Percentiles rank a stretch among this genome's conserved stretches.
Evolutionary conservation across 164 flowering plant species (phyloP).

Genomic region (Kingdonia uniflora): DNA sequence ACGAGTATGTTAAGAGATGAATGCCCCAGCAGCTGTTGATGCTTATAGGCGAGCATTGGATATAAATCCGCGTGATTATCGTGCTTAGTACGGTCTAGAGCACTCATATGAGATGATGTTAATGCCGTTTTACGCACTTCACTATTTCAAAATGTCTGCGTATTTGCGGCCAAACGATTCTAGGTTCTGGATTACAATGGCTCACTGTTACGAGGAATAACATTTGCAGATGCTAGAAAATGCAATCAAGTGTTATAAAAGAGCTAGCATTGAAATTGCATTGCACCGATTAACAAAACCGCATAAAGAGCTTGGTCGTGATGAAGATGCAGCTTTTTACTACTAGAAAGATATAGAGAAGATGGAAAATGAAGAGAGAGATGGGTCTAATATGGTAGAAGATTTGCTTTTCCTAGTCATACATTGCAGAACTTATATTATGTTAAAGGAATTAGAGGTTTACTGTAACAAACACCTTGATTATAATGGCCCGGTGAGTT

Average conservation of each 20-base stretch:
- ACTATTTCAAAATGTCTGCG: conserved; percentile 65
- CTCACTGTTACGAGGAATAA: conserved; percentile 80
- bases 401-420: conserved; percentile 74
- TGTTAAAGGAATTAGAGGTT: conserved; percentile 78
- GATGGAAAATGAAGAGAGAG: conserved; percentile 87
- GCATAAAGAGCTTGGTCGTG: conserved; percentile 51
- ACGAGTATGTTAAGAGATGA: conserved; percentile 96
- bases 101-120: conserved; percentile 98
- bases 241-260: conserved; percentile 80
- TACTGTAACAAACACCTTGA: conserved; percentile 87
- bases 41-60: too few relatives aligned
- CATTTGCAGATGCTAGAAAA: conserved; percentile 87
- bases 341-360: too few relatives aligned
- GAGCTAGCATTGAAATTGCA: conserved; percentile 69
- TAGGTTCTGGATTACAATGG: conserved; percentile 95
- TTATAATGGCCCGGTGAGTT: conserved; percentile 87
- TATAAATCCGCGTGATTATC: too few relatives aligned
- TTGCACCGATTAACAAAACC: conserved; percentile 76
- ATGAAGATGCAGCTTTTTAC: conserved; percentile 81
- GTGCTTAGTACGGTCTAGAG: conserved; percentile 98
- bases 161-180: conserved; percentile 83
- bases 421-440: conserved; percentile 48
- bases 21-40: conserved; percentile 89
- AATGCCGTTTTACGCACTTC: too few relatives aligned
- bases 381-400: conserved; percentile 84